Percentiles rank a stretch among this genome's conserved stretches.
phyloP scores from a whole-genome alignment of 2,329 filamentous ascomycete species.

The Colletotrichum neosansevieriae region DNA sequence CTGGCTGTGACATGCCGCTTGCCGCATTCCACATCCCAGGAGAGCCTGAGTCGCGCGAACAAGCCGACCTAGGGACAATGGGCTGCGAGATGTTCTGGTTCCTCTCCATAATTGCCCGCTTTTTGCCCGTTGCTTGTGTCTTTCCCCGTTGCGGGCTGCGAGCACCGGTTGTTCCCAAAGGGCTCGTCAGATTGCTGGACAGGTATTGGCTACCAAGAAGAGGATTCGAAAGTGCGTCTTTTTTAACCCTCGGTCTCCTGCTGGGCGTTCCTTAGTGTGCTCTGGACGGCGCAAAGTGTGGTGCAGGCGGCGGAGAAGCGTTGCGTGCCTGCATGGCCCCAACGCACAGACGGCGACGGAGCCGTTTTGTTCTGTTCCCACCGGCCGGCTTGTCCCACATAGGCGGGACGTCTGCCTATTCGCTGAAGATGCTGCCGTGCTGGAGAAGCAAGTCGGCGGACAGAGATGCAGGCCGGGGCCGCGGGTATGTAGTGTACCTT shows the following conservation, averaged over 20 bases:
- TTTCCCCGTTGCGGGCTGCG: slow-evolving; percentile 19
- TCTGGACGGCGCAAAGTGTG: not conserved
- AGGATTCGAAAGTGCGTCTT: slow-evolving; percentile 23
- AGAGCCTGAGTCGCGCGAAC: slow-evolving; percentile 27
- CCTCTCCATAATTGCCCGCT: slow-evolving; percentile 7
- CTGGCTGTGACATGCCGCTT: not conserved
- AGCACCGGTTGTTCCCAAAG: slow-evolving; percentile 12
- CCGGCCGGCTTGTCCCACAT: slow-evolving; percentile 29
- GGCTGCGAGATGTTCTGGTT: slow-evolving; percentile 7
- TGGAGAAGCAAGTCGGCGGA: slow-evolving; percentile 5
- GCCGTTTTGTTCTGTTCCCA: slow-evolving; percentile 30
- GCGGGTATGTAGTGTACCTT: slow-evolving; percentile 17
- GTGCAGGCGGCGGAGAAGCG: not conserved
- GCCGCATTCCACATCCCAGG: not conserved
- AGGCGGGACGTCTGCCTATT: slow-evolving; percentile 39
- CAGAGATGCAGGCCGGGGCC: slow-evolving; percentile 16
- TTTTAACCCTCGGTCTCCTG: slow-evolving; percentile 13
- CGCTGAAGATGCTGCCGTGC: slow-evolving; percentile 6
- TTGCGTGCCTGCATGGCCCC: slow-evolving; percentile 38
- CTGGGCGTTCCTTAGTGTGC: not conserved
- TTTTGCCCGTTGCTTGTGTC: slow-evolving; percentile 22
- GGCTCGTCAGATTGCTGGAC: slow-evolving; percentile 13
- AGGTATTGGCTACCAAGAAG: slow-evolving; percentile 26
- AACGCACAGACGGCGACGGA: slow-evolving; percentile 38
- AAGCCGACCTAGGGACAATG: not conserved